A percentile compares a stretch with the other conserved stretches of the same genome.
These are phyloP conservation scores for Phoenix roebelenii DNA, from an alignment of 176 grass and related monocot species.

Conservation along the genomic window DNA sequence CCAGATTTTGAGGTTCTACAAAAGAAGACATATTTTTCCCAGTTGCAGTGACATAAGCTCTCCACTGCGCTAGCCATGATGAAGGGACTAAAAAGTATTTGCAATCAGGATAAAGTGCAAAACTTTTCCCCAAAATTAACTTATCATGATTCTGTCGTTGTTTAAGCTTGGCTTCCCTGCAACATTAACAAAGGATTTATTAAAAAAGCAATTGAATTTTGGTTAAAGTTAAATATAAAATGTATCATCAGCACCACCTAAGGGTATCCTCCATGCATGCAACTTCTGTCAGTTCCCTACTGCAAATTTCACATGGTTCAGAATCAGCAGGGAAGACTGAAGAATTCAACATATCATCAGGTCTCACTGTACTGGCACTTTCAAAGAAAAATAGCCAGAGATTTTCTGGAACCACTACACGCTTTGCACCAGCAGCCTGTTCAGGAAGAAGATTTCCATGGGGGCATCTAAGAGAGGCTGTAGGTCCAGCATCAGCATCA, in stretches of 20 bases:
- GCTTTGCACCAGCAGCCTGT: slow-evolving; percentile 73
- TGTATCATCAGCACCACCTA: slow-evolving; percentile 37
- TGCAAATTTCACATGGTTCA: slow-evolving; percentile 62
- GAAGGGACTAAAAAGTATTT: slow-evolving; percentile 83
- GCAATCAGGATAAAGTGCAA: slow-evolving; percentile 46
- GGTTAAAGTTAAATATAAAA: slow-evolving; percentile 5
- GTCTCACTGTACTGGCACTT: slow-evolving; percentile 22
- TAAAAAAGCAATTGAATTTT: not conserved
- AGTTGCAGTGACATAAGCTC: slow-evolving; percentile 75
- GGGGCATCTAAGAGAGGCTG: slow-evolving; percentile 57
- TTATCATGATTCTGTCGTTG: slow-evolving; percentile 82
- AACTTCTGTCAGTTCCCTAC: slow-evolving; percentile 65
- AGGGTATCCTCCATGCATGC: slow-evolving; percentile 74
- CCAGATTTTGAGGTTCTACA: slow-evolving; percentile 61
- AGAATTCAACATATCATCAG: slow-evolving; percentile 31
- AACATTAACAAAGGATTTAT: slow-evolving; percentile 3
- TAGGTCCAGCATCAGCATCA: slow-evolving; percentile 72
- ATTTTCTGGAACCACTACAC: slow-evolving; percentile 56
- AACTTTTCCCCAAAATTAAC: slow-evolving; percentile 63
- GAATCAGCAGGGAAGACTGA: slow-evolving; percentile 56
- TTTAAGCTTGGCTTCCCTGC: slow-evolving; percentile 72
- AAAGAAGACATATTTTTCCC: slow-evolving; percentile 78
- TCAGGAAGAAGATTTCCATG: slow-evolving; percentile 88
- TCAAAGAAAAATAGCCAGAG: slow-evolving; percentile 91
- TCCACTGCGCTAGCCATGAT: slow-evolving; percentile 85